Evolutionary conservation across 805 yeast genomes (phyloP), one percentile per base, ranked within the genome.

Genomic region (Yamadazyma insecticola): DNA sequence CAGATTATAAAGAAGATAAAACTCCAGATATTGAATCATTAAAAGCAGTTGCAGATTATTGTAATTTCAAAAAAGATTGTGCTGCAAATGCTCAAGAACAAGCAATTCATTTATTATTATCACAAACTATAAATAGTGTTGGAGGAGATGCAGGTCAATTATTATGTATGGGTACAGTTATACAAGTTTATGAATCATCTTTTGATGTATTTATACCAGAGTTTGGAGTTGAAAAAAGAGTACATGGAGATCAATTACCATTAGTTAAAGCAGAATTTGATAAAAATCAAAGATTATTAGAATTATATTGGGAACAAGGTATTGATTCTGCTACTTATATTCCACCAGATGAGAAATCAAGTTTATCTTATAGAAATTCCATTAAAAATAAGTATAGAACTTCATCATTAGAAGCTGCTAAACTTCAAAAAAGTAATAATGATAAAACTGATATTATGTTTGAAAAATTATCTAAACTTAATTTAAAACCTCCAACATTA

Each of bases 241-340:
- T 89, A 14, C 98, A 92, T 51, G 97, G 97, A 16, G 98, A 92
- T 59, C 97, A 92, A 59, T 67, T 92, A 34, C 97, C 97, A 8
- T 67, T 90, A 40, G 76, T 76, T 15, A 89, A 88, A 56, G 97
- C 97, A 4, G 97, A 92, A 55, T 92, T 83, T 54, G 89, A 85
- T 54, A 83, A 81, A 51, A 48, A 52, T 12, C 63, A 72, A 24
- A 71, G 86, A 26, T 60, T 77, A 7, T 67, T 90, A 48, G 96
- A 90, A 53, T 64, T 90, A 29, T 87, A 74, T 51, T 90, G 98
- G 98, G 94, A 87, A 55, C 77, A 76, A 31, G 90, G 89, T n/a
- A 75, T 83, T 32, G 97, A 90, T 55, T 74, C 95, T 14, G 96
- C 96, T 0, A 83, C 94, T 1, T 92, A 71, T 52, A 72, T 87